Evolutionary conservation across 495 filamentous ascomycete genomes (phyloP).

Genomic region (Stereocaulon alpinum): DNA sequence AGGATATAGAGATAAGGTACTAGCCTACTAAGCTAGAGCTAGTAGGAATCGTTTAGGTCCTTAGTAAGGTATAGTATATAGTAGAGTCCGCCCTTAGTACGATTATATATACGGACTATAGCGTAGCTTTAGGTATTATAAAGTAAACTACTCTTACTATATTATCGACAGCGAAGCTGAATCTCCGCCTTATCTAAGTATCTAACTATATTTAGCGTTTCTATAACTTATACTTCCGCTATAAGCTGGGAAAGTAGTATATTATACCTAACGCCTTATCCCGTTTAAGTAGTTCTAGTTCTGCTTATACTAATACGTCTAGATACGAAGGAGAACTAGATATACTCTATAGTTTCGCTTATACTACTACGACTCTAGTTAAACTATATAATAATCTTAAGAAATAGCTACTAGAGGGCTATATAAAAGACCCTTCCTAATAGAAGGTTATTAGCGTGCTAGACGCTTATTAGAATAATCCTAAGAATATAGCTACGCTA

Average conservation of each 20-base stretch:
- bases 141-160: neutral
- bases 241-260: neutral
- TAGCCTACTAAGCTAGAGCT: neutral
- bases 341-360: too few relatives aligned
- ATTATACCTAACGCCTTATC: too few relatives aligned
- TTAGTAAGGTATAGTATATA: constrained; percentile 1
- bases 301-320: too few relatives aligned
- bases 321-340: too few relatives aligned
- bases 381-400: too few relatives aligned
- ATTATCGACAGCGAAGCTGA: neutral
- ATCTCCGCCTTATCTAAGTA: constrained; percentile 13
- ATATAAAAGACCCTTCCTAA: neutral
- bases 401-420: too few relatives aligned
- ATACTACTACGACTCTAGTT: too few relatives aligned
- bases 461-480: neutral
- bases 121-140: too few relatives aligned
- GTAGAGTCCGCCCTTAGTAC: too few relatives aligned
- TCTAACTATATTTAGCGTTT: neutral
- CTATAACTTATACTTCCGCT: neutral
- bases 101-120: too few relatives aligned
- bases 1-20: neutral
- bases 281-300: too few relatives aligned
- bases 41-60: too few relatives aligned
- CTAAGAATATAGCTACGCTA: neutral
- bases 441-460: neutral